phyloP scores from a whole-genome alignment of 352 stramenopile genomes.

The Phytopythium sindhum region DNA sequence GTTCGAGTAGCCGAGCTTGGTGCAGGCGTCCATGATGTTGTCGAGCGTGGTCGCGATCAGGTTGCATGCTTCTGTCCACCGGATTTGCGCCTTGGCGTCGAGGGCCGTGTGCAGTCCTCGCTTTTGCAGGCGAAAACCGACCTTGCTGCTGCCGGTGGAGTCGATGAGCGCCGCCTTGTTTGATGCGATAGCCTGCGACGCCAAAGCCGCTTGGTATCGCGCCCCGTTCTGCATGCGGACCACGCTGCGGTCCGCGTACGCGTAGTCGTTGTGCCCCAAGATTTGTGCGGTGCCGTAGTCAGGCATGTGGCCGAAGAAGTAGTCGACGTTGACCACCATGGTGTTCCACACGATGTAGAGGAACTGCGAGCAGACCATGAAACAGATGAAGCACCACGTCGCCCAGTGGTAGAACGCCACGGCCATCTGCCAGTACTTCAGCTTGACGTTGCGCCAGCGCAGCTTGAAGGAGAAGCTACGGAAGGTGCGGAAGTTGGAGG shows the following conservation, averaged over 20 bases:
- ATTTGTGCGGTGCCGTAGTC: background rate
- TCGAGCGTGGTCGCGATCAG: conserved; percentile 19
- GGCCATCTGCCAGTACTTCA: conserved; percentile 3
- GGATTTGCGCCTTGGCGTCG: background rate
- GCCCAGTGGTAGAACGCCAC: conserved; percentile 7
- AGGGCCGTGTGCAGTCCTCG: background rate
- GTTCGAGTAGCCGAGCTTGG: conserved; percentile 15
- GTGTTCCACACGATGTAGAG: conserved; percentile 8
- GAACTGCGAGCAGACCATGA: conserved; percentile 8
- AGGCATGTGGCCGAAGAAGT: conserved; percentile 1
- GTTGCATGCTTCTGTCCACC: background rate
- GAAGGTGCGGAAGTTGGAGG: background rate
- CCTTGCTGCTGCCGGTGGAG: background rate
- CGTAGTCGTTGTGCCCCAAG: conserved; percentile 2
- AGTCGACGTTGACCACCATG: background rate
- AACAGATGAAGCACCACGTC: conserved; percentile 7
- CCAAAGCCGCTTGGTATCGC: background rate
- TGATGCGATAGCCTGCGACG: background rate
- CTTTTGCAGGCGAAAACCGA: background rate
- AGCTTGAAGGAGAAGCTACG: background rate
- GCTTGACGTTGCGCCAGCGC: background rate
- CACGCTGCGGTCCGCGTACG: background rate
- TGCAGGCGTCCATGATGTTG: conserved; percentile 12
- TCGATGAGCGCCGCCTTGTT: background rate
- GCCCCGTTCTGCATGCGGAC: background rate